Base-by-base conservation (phyloP, 2,329 filamentous ascomycete genomes). In the Aspergillus hiratsukae region DNA sequence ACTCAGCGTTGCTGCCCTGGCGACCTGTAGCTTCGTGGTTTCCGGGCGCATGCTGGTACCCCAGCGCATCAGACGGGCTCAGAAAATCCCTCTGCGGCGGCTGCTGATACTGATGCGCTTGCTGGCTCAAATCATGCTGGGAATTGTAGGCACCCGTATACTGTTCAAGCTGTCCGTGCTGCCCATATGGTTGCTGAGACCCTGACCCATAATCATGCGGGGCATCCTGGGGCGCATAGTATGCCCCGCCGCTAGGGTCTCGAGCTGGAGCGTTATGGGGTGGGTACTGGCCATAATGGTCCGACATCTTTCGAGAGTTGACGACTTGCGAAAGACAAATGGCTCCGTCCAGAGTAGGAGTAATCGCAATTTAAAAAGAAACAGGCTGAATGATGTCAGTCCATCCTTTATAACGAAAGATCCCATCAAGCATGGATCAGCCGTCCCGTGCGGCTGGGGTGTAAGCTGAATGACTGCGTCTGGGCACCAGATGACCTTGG, bases 201-300 rank as follows among this genome's bases (percentile, higher is more conserved):
- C 69, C 66, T 53, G 64, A 57, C 48, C 69, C 66, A 54, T 73
- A 69, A 48, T 71, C 69, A 37, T 67, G 61, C 10, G 62, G 58
- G 27, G 56, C 55, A 25, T 62, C 52, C 5, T 64, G 63, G 27
- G 67, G 64, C 2, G 55, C 52, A 50, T 69, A 67, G 57, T 63
- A 66, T 37, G 62, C 57, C 17, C 58, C 62, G 48, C 61, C 25
- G 37, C 17, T 23, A 9, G 43, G 11, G n/a, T 27, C 62, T 8
- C 63, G 64, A 10, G 61, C 66, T 48, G 69, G 59, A 52, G 68
- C 56, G 55, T 65, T 52, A 54, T 67, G 66, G 52, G 61, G 58
- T 46, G 61, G 54, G 37, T 75, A 67, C 45, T 77, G 72, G 60
- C 80, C 75, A 73, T 82, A 82, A 40, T 78, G 78, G 57, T 79